These are phyloP conservation scores for Alternaria infectoria DNA, from an alignment of 2,329 filamentous ascomycete genomes.

Conservation along the genomic window DNA sequence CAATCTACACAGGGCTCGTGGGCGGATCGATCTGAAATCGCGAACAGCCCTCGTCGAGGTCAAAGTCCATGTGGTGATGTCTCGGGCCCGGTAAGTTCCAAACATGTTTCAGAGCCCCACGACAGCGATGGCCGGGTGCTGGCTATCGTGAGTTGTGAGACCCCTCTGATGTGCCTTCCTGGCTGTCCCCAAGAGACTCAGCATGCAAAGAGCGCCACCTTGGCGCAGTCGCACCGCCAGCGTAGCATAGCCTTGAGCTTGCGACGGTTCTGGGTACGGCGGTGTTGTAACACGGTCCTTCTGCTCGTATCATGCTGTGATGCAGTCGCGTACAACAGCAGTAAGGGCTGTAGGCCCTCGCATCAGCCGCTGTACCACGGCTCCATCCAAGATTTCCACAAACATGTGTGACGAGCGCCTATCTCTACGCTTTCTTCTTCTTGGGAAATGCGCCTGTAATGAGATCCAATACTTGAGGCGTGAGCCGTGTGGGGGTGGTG, in stretches of 20 bases:
- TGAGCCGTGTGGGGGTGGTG: slow-evolving; percentile 10
- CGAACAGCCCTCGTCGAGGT: slow-evolving; percentile 18
- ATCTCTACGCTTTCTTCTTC: slow-evolving; percentile 8
- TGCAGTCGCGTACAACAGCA: slow-evolving; percentile 3
- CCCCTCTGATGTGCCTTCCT: slow-evolving; percentile 15
- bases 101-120: slow-evolving; percentile 20
- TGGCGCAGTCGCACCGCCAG: slow-evolving; percentile 18
- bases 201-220: slow-evolving; percentile 12
- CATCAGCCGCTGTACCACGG: slow-evolving; percentile 21
- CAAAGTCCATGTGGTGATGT: slow-evolving; percentile 1
- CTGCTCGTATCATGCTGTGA: slow-evolving; percentile 5
- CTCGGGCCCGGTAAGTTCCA: slow-evolving; percentile 16
- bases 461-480: not conserved
- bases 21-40: slow-evolving; percentile 14
- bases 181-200: slow-evolving; percentile 1
- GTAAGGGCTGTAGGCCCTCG: slow-evolving; percentile 7
- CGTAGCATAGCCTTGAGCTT: slow-evolving; percentile 11
- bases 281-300: slow-evolving; percentile 15
- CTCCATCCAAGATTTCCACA: slow-evolving; percentile 6
- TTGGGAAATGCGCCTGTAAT: not conserved
- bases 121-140: slow-evolving; percentile 5
- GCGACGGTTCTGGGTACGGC: slow-evolving; percentile 8
- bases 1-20: slow-evolving; percentile 16
- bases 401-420: slow-evolving; percentile 17
- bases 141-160: slow-evolving; percentile 16